Conservation (phyloP, 805 yeast genomes). For the Clavispora phyllophila region DNA sequence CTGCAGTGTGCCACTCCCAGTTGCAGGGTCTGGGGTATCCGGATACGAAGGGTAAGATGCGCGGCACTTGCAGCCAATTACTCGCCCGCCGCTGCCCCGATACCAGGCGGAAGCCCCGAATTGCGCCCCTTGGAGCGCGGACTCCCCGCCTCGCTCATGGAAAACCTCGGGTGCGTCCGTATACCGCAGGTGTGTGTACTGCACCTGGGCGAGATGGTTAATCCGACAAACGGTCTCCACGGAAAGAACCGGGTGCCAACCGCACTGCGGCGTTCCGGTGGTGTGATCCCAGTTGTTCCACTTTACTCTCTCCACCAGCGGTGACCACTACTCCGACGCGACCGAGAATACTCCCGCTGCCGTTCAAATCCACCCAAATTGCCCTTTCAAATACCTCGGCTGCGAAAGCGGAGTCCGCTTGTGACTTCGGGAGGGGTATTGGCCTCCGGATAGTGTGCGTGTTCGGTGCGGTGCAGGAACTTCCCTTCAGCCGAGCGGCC, state of each 20-base stretch:
- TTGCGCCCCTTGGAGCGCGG: neutral
- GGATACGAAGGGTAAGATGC: conserved; percentile 3
- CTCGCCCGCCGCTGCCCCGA: neutral
- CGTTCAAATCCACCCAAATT: no score
- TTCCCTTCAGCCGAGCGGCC: conserved; percentile 4
- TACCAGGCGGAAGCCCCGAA: neutral
- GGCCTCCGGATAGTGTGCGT: neutral
- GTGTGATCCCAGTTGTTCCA: neutral
- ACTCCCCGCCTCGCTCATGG: conserved; percentile 1
- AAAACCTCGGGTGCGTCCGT: conserved; percentile 10
- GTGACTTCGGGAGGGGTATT: conserved; percentile 1
- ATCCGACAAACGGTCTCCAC: conserved; percentile 7
- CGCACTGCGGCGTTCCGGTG: neutral
- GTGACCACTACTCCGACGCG: no score
- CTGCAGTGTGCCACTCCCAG: neutral
- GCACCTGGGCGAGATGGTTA: conserved; percentile 1
- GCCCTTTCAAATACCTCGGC: neutral
- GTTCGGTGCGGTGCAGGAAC: conserved; percentile 3
- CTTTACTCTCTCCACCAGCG: no score
- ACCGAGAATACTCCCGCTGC: no score
- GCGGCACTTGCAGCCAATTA: conserved; percentile 3
- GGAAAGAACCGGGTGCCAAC: conserved; percentile 6
- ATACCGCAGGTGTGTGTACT: conserved; percentile 2
- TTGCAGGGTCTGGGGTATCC: conserved; percentile 19
- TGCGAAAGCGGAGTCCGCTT: neutral